Conservation (phyloP, 1,284 basidiomycete genomes). For the Cerioporus squamosus region DNA sequence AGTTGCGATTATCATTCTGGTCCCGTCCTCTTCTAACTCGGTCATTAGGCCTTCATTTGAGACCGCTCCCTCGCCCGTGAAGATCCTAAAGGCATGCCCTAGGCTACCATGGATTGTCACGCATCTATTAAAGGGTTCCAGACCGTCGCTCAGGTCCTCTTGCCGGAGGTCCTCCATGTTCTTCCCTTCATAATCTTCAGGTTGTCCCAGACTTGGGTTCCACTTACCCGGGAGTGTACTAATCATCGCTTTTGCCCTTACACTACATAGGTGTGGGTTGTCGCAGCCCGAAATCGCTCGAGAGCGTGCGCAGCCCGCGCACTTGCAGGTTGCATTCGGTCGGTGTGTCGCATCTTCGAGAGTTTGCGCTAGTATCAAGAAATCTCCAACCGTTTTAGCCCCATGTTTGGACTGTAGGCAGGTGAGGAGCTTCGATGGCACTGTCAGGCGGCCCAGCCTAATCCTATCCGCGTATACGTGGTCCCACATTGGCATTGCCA, state of each 20-base stretch:
- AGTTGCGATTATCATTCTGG: slow-evolving; percentile 29
- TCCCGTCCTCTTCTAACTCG: fast-evolving
- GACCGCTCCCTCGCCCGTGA: background rate
- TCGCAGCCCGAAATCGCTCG: background rate
- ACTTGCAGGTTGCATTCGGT: too few species aligned
- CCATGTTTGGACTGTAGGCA: background rate
- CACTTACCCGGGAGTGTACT: slow-evolving; percentile 9
- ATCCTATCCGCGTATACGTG: slow-evolving; percentile 3
- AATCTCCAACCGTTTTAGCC: too few species aligned
- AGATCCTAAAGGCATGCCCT: background rate
- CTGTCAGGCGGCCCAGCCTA: background rate
- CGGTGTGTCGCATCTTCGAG: too few species aligned
- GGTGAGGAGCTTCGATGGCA: background rate
- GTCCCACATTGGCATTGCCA: slow-evolving; percentile 29
- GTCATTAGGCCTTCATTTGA: background rate
- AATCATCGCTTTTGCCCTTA: background rate
- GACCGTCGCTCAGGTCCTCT: background rate
- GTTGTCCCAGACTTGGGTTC: slow-evolving; percentile 6
- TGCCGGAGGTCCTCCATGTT: background rate
- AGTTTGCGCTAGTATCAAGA: too few species aligned
- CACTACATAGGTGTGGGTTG: background rate
- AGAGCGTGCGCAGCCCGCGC: background rate
- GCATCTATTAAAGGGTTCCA: background rate
- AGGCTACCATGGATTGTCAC: background rate
- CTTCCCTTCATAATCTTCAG: slow-evolving; percentile 7